A percentile compares a stretch with the other conserved stretches of the same genome.
These are phyloP conservation scores for Saccharomyces pastorianus DNA, from an alignment of 1,139 yeast genomes.

Conservation along the genomic window DNA sequence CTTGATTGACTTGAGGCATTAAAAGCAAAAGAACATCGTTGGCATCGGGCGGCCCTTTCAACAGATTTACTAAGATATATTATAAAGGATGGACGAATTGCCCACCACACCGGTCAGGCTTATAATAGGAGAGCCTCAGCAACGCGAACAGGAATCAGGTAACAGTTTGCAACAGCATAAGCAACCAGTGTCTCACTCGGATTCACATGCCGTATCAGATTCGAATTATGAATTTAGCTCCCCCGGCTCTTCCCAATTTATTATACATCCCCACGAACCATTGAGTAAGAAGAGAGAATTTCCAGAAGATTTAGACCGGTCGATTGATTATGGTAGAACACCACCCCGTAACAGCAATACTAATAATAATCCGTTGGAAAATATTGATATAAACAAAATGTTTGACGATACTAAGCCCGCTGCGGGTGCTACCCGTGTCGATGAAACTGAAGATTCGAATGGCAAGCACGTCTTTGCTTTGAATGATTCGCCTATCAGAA, in stretches of 20 bases:
- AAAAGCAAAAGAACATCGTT: neutral
- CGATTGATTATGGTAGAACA: slow-evolving; percentile 4
- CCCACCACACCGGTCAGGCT: neutral
- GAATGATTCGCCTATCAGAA: slow-evolving; percentile 16
- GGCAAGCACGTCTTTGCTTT: slow-evolving; percentile 6
- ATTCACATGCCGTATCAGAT: neutral
- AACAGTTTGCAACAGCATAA: neutral
- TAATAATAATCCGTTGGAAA: slow-evolving; percentile 10
- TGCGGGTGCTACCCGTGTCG: neutral
- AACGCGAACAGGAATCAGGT: neutral
- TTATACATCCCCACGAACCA: slow-evolving; percentile 18
- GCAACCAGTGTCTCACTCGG: neutral
- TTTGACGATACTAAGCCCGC: slow-evolving; percentile 5
- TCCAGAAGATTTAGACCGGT: slow-evolving; percentile 1
- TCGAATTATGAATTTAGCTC: neutral
- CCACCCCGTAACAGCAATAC: neutral
- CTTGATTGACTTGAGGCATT: neutral
- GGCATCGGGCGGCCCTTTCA: neutral
- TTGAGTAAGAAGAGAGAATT: slow-evolving; percentile 9
- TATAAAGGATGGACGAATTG: neutral
- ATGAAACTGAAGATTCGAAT: slow-evolving; percentile 10
- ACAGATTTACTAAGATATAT: neutral
- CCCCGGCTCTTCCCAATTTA: slow-evolving; percentile 3
- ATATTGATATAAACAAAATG: slow-evolving; percentile 20
- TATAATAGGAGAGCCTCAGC: neutral